Evolutionary conservation across 108 stramenopile genomes (phyloP), one percentile per base, ranked within the genome.

Genomic region (Conticribra weissflogii): DNA sequence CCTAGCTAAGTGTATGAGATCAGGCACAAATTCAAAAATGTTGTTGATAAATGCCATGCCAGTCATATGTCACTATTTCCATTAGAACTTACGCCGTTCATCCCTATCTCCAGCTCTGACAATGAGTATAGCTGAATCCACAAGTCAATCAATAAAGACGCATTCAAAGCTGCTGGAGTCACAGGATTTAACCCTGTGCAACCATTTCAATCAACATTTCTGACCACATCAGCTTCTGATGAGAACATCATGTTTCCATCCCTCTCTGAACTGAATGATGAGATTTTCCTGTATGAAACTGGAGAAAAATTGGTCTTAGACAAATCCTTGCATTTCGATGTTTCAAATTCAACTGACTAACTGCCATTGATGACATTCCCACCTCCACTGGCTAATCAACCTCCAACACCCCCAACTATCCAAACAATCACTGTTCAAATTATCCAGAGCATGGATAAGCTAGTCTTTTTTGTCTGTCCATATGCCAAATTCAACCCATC

Each of bases 51-150:
- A 70, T 23, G 68, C n/a, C n/a, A n/a, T n/a, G n/a, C 68, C 2
- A 33, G 49, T 48, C 9, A 53, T 36, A 27, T 70, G 12, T 71
- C 70, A 1, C 70, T 52, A 0, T 71, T 44, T 27, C 70, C 70
- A 21, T 15, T 34, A 5, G 48, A 70, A 33, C 58, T 70, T 16
- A 14, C 51, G 3, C 63, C 63, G 7, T 30, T 63, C 8, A 7
- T 25, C 15, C 70, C 70, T 0, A 0, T 71, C 9, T 59, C 61
- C 54, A 60, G 70, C 12, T 36, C 59, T 7, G 70, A 71, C 24
- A 61, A 34, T 28, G 51, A 52, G 7, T 71, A 41, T 24, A 44
- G 70, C 17, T 60, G 62, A 54, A 4, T 71, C 32, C 4, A 54
- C n/a, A 9, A 44, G 17, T 36, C 59, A 1, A 61, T 71, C 15